Evolutionary conservation across 352 stramenopile genomes (phyloP), one percentile per base, ranked within the genome.

Genomic region (Globisporangium acanthophoron): DNA sequence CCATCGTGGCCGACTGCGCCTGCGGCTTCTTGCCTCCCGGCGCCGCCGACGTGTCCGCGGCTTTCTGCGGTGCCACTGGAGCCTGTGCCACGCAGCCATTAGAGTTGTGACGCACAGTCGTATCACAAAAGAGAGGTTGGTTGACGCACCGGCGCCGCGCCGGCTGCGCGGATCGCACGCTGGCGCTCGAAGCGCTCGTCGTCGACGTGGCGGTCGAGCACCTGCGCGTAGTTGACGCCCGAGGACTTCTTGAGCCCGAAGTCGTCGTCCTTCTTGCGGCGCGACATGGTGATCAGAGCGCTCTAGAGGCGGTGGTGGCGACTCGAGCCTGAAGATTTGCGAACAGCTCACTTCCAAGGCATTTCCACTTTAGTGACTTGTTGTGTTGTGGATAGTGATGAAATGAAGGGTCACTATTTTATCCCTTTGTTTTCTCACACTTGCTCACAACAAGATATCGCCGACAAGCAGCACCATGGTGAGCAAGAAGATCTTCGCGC

Each of bases 1-100:
- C 89, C 90, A 98, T 98, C 29, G 94, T 91, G 7, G 84, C 82
- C 0, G 83, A 94, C 48, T 79, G 76, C 15, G 65, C 56, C 2
- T 61, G 50, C 12, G 70, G 45, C 40, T 76, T 73, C 35, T 65
- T 65, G 18, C 20, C 27, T 3, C n/a, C 21, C 33, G 4, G 0
- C 37, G 50, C 21, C 33, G 0, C 33, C 37, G 50, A 6, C 7
- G 59, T 24, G n/a, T 47, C 46, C 20, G 27, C 52, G 13, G 24
- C 46, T 11, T 20, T 29, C 33, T 49, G 56, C 1, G 52, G 12
- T 0, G 46, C 43, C 18, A 11, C 45, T 16, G 52, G 37, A 11
- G 59, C 45, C 59, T 65, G 21, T 29, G 9, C 3, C 16, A 9
- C 24, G 41, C n/a, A 40, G 5, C 2, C 9, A 21, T 39, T 18